Evolutionary conservation across 2,329 filamentous ascomycete species (phyloP).

Genomic region (Xenoacremonium recifei): DNA sequence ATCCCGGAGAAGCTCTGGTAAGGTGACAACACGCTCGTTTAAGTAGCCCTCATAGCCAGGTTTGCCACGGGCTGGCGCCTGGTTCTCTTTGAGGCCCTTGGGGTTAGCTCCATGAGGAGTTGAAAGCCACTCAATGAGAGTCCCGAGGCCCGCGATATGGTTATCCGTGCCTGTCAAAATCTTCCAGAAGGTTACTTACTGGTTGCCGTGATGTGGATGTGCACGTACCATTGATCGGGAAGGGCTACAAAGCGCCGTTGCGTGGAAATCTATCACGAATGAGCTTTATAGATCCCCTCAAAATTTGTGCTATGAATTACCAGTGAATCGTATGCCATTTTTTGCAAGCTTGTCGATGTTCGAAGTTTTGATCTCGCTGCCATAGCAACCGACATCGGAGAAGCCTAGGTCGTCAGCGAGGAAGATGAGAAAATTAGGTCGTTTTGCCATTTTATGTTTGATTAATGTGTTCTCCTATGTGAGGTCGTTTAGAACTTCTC

Average conservation of each 20-base stretch:
- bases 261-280: conserved; percentile 62
- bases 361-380: conserved; percentile 59
- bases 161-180: conserved; percentile 56
- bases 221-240: conserved; percentile 63
- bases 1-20: conserved; percentile 54
- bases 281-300: no score
- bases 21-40: conserved; percentile 51
- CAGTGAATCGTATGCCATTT: conserved; percentile 55
- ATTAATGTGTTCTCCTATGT: no score
- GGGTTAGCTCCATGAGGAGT: neutral
- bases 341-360: conserved; percentile 54
- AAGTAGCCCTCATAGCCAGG: conserved; percentile 49
- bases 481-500: no score
- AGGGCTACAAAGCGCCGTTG: conserved; percentile 60
- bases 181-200: no score
- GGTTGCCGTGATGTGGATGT: no score
- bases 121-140: conserved; percentile 45
- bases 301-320: no score
- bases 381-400: conserved; percentile 58
- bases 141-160: conserved; percentile 6
- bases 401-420: conserved; percentile 38
- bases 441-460: conserved; percentile 4
- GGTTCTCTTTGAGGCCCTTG: conserved; percentile 8
- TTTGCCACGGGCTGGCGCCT: conserved; percentile 8
- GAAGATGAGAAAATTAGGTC: conserved; percentile 3